Percentiles rank a stretch among this genome's conserved stretches.
Conservation (phyloP, 1,284 basidiomycete species). For the Amylostereum areolatum region DNA sequence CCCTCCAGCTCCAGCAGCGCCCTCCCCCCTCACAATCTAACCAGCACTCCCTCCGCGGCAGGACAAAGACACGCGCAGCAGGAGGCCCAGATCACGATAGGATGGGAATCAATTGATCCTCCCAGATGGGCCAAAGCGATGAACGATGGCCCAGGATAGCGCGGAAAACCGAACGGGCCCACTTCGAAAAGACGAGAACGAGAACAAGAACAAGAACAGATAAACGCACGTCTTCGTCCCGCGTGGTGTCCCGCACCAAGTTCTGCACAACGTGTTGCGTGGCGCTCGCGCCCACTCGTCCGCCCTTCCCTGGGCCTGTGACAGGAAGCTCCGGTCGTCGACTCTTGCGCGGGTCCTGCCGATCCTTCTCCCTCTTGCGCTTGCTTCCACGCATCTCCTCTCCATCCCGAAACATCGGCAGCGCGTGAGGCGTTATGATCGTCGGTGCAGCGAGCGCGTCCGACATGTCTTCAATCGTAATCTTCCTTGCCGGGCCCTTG, state of each 20-base stretch:
- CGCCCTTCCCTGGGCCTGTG: slow-evolving; percentile 86
- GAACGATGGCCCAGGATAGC: not conserved
- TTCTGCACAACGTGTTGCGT: slow-evolving; percentile 94
- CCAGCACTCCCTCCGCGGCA: no score
- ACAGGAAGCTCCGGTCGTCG: slow-evolving; percentile 89
- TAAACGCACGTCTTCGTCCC: slow-evolving; percentile 87
- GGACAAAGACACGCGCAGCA: no score
- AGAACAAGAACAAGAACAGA: slow-evolving; percentile 9
- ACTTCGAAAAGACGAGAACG: slow-evolving; percentile 7
- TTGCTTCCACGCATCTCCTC: slow-evolving; percentile 71
- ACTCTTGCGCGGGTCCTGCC: slow-evolving; percentile 85
- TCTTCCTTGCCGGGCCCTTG: slow-evolving; percentile 67
- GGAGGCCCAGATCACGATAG: not conserved
- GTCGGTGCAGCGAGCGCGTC: slow-evolving; percentile 75
- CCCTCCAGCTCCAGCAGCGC: no score
- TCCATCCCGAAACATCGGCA: slow-evolving; percentile 86
- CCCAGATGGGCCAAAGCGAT: not conserved
- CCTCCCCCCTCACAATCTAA: no score
- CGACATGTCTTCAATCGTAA: slow-evolving; percentile 79
- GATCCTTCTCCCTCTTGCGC: slow-evolving; percentile 83
- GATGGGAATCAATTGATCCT: slow-evolving; percentile 4
- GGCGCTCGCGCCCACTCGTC: slow-evolving; percentile 90
- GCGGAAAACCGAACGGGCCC: slow-evolving; percentile 5
- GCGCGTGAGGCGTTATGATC: slow-evolving; percentile 85
- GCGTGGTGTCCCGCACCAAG: slow-evolving; percentile 80